These are phyloP conservation scores for Pistacia vera DNA, from an alignment of 345 rosid species.

Conservation along the genomic window DNA sequence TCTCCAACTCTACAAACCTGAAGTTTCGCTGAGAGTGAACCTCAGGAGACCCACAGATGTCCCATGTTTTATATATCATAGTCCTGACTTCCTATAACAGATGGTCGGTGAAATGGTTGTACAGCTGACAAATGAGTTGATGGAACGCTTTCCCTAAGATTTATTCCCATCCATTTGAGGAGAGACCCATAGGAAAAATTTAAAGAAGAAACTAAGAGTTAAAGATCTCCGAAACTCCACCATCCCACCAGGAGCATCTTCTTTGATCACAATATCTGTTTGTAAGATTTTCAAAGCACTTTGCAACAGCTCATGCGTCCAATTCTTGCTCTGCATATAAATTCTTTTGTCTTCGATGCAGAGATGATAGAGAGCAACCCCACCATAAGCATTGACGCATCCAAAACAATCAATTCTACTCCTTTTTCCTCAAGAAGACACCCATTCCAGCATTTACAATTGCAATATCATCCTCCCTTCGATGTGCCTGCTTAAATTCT, in stretches of 20 bases:
- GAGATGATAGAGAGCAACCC: slow-evolving; percentile 81
- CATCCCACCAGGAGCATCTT: slow-evolving; percentile 98
- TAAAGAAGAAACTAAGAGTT: slow-evolving; percentile 87
- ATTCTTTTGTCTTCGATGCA: slow-evolving; percentile 61
- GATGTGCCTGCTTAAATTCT: slow-evolving; percentile 95
- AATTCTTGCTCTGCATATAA: slow-evolving; percentile 64
- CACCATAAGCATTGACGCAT: slow-evolving; percentile 82
- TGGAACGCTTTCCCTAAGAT: slow-evolving; percentile 48
- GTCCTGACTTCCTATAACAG: slow-evolving; percentile 71
- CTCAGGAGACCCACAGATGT: slow-evolving; percentile 83
- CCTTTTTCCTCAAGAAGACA: slow-evolving; percentile 64
- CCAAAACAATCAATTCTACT: slow-evolving; percentile 53
- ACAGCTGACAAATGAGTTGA: slow-evolving; percentile 70
- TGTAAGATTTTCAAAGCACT: slow-evolving; percentile 65
- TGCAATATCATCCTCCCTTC: slow-evolving; percentile 98
- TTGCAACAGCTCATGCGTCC: slow-evolving; percentile 64
- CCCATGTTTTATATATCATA: slow-evolving; percentile 72
- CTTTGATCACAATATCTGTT: slow-evolving; percentile 60
- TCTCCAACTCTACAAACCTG: slow-evolving; percentile 54
- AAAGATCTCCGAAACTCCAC: slow-evolving; percentile 89
- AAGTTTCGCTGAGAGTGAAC: slow-evolving; percentile 82
- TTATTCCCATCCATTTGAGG: slow-evolving; percentile 47
- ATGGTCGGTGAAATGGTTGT: slow-evolving; percentile 55
- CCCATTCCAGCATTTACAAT: slow-evolving; percentile 96
- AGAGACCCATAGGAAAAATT: slow-evolving; percentile 87